phyloP scores from a whole-genome alignment of 1,139 yeast genomes.

The Kodamaea fungicola region DNA sequence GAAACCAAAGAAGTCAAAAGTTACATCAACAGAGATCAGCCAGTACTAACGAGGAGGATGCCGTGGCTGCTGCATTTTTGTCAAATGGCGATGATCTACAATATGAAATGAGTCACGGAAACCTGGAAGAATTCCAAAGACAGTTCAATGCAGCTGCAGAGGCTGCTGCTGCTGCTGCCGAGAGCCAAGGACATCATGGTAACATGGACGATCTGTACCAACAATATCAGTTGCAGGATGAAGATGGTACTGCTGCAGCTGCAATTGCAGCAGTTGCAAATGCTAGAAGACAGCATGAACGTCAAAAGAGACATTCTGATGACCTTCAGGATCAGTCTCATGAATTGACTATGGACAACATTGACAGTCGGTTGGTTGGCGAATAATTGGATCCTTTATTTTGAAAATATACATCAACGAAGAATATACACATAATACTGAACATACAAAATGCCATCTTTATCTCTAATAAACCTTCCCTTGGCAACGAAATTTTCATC shows the following conservation, averaged over 20 bases:
- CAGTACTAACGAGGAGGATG: slow-evolving; percentile 20
- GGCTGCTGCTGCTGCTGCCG: slow-evolving; percentile 17
- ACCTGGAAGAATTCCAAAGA: slow-evolving; percentile 39
- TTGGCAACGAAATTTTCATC: slow-evolving; percentile 46
- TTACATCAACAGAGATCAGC: slow-evolving; percentile 5
- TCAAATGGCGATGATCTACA: slow-evolving; percentile 18
- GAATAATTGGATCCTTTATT: slow-evolving; percentile 20
- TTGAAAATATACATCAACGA: slow-evolving; percentile 4
- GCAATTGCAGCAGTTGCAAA: slow-evolving; percentile 45
- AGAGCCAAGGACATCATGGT: slow-evolving; percentile 30
- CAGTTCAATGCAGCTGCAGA: slow-evolving; percentile 41
- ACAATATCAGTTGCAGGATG: slow-evolving; percentile 10
- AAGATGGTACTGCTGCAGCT: slow-evolving; percentile 20
- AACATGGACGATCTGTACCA: slow-evolving; percentile 26
- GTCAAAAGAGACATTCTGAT: slow-evolving; percentile 7
- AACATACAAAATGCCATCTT: slow-evolving; percentile 38
- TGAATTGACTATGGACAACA: slow-evolving; percentile 46
- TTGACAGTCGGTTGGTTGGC: slow-evolving; percentile 47
- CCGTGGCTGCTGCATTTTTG: slow-evolving; percentile 16
- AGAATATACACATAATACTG: slow-evolving; percentile 48
- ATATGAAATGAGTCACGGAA: slow-evolving; percentile 23
- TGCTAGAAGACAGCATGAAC: slow-evolving; percentile 25
- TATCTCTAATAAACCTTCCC: slow-evolving; percentile 51
- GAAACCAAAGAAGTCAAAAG: slow-evolving; percentile 1
- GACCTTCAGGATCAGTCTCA: slow-evolving; percentile 13